These are phyloP conservation scores for Exophiala spinifera DNA, from an alignment of 2,329 filamentous ascomycete species.

Conservation along the genomic window DNA sequence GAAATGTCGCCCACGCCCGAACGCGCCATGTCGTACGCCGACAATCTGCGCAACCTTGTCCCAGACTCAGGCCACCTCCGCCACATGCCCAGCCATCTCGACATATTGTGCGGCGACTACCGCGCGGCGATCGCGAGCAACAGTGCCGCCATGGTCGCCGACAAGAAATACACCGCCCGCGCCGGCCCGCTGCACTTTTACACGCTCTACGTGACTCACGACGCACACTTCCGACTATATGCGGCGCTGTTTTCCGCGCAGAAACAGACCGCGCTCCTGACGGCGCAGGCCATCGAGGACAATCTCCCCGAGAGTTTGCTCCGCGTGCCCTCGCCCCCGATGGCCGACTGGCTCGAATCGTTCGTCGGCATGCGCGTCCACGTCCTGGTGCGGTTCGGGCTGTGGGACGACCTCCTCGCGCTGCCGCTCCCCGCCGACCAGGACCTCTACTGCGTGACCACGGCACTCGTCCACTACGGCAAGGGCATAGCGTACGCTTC, in stretches of 20 bases:
- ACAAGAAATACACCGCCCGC: conserved; percentile 62
- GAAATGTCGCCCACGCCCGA: conserved; percentile 71
- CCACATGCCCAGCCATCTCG: conserved; percentile 76
- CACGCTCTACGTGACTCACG: conserved; percentile 69
- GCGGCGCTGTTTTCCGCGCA: conserved; percentile 74
- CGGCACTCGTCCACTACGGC: conserved; percentile 66
- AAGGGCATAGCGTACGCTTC: conserved; percentile 66
- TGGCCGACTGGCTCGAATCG: conserved; percentile 76
- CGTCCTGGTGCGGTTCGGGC: conserved; percentile 69
- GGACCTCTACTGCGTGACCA: conserved; percentile 65
- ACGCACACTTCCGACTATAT: conserved; percentile 73
- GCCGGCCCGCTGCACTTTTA: conserved; percentile 69
- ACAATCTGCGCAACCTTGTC: conserved; percentile 61
- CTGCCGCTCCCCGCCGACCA: conserved; percentile 57
- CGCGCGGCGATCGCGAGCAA: conserved; percentile 65
- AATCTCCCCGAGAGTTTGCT: conserved; percentile 64
- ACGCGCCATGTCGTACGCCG: conserved; percentile 57
- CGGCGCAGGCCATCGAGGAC: conserved; percentile 57
- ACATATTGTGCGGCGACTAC: conserved; percentile 71
- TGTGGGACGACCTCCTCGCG: conserved; percentile 63
- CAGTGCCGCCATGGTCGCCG: conserved; percentile 62
- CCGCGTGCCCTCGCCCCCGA: conserved; percentile 63
- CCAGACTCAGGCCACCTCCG: conserved; percentile 68
- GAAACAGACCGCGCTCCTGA: conserved; percentile 60
- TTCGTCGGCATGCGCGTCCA: conserved; percentile 68